Evolutionary conservation across 768 basidiomycete genomes (phyloP).

Genomic region (Tulasnella sp.): DNA sequence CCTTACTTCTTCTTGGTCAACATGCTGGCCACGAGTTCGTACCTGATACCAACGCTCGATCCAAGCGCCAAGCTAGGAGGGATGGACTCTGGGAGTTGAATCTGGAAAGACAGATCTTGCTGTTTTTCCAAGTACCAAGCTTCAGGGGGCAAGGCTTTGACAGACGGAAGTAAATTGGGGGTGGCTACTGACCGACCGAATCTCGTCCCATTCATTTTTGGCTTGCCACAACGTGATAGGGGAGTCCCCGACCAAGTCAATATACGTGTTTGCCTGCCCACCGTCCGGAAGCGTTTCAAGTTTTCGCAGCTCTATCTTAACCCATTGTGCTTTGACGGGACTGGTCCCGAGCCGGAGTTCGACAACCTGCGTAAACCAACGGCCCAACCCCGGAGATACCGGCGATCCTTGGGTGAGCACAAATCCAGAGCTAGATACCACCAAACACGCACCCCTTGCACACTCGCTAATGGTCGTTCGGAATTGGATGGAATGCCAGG

Average conservation of each 20-base stretch:
- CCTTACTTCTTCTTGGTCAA: slow-evolving; percentile 80
- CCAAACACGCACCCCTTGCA: slow-evolving; percentile 67
- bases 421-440: slow-evolving; percentile 19
- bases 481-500: slow-evolving; percentile 82
- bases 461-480: slow-evolving; percentile 76
- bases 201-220: slow-evolving; percentile 63
- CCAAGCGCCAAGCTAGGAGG: slow-evolving; percentile 82
- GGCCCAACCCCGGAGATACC: neutral
- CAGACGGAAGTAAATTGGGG: neutral
- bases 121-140: slow-evolving; percentile 37
- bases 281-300: slow-evolving; percentile 78
- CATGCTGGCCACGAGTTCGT: slow-evolving; percentile 84
- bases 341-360: slow-evolving; percentile 71
- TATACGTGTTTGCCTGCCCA: slow-evolving; percentile 64
- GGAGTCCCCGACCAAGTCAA: slow-evolving; percentile 75
- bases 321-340: slow-evolving; percentile 87
- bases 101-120: slow-evolving; percentile 87
- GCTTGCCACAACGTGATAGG: slow-evolving; percentile 82
- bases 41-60: slow-evolving; percentile 75
- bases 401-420: slow-evolving; percentile 29
- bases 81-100: slow-evolving; percentile 88
- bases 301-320: slow-evolving; percentile 86
- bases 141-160: slow-evolving; percentile 15
- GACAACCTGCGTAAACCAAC: slow-evolving; percentile 55
- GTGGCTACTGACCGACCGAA: slow-evolving; percentile 56